These are phyloP conservation scores for Boletus tomentosulus DNA, from an alignment of 768 basidiomycete genomes.

Conservation along the genomic window DNA sequence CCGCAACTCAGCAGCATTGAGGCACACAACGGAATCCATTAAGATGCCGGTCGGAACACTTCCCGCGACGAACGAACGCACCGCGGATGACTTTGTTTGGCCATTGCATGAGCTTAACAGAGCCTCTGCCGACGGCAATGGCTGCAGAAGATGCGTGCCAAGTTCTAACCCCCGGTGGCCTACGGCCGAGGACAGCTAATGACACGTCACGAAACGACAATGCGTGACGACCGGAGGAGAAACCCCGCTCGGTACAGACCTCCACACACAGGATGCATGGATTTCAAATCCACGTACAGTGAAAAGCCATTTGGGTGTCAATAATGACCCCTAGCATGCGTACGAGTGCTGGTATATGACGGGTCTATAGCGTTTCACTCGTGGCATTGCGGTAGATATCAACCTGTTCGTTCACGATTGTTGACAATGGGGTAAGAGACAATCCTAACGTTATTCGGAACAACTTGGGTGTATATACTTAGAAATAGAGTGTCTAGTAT, in stretches of 20 bases:
- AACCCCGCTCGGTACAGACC: no score
- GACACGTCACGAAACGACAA: not conserved
- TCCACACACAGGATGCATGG: no score
- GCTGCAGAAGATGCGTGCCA: not conserved
- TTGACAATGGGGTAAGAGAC: not conserved
- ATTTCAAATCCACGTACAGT: no score
- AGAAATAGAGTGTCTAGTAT: not conserved
- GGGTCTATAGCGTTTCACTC: no score
- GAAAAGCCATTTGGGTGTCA: no score
- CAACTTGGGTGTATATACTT: not conserved
- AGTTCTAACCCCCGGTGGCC: not conserved
- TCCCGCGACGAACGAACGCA: not conserved
- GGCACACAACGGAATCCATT: no score
- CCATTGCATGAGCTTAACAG: not conserved
- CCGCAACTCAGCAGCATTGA: no score
- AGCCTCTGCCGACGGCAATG: not conserved
- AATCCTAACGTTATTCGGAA: conserved; percentile 7
- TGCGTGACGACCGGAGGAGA: not conserved
- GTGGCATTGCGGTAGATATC: no score
- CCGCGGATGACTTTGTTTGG: not conserved
- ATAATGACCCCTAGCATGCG: not conserved
- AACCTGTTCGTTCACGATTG: no score
- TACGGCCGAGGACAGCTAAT: not conserved
- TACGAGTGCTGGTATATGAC: no score
- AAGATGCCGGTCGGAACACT: not conserved